Evolutionary conservation across 75 land plant species (phyloP), one percentile per base, ranked within the genome.

Genomic region (Chamaecyparis obtusa): DNA sequence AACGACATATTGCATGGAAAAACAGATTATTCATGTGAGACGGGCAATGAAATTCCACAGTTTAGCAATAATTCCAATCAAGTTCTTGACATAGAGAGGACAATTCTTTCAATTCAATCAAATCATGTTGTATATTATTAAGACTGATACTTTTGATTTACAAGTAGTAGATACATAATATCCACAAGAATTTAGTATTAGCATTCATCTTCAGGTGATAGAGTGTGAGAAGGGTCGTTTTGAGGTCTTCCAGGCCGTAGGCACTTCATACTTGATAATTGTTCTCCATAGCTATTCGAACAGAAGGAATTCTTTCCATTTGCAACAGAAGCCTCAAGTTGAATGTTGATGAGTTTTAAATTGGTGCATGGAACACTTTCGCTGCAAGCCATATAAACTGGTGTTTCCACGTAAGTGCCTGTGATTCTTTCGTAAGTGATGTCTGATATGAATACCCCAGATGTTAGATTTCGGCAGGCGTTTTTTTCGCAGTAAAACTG

Each of bases 361-460:
- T 87, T 88, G 0, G 88, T 90, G 95, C 97, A 95, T 14, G 98
- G 97, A 3, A 89, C 79, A 33, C 60, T 78, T 86, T 89, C 92
- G 89, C 96, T 96, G 88, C 98, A 96, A 11, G 99, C 96, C 11
- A 97, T 87, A 69, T 92, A 85, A 80, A 96, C 43, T 5, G 96
- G 90, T 33, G 86, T 88, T 43, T 71, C 76, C 16, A 88, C 85
- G 77, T 90, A 96, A 6, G 98, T 96, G 16, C 97, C 99, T n/a
- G 76, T 87, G 16, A 97, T 92, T 67, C 88, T 86, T 33, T 89
- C 80, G 86, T 80, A 97, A n/a, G 84, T 88, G 16, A 96, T 78
- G 32, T 86, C 93, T 0, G 92, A 88, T 30, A 97, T 89, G 2
- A 90, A 89, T 83, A 97, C 99, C 3, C 93, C 95, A 1, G 86